phyloP scores from a whole-genome alignment of 306 rosid species.

The Heteromeles arbutifolia region DNA sequence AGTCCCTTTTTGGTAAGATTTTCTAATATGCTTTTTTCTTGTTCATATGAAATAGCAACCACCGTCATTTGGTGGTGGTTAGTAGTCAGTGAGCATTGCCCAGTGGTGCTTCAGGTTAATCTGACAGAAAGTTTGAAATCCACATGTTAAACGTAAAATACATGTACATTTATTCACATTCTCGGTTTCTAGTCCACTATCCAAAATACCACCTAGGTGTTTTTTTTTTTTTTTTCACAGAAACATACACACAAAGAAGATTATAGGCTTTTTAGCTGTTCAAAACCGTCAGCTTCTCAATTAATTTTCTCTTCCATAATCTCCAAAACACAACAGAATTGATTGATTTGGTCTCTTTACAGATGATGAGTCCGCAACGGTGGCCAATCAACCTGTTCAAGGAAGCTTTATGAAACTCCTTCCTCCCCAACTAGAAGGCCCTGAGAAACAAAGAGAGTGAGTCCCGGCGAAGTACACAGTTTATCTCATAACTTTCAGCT shows the following conservation, averaged over 20 bases:
- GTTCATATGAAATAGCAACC: background rate
- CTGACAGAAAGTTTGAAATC: background rate
- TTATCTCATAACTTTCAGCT: slow-evolving; percentile 28
- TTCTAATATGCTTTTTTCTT: background rate
- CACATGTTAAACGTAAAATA: background rate
- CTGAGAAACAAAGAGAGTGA: slow-evolving; percentile 56
- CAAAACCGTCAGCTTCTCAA: background rate
- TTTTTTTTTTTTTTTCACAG: background rate
- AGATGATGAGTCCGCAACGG: slow-evolving; percentile 70
- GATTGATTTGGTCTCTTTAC: slow-evolving; percentile 13
- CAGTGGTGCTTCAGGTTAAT: background rate
- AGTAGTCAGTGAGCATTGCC: background rate
- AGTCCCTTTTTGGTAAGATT: slow-evolving; percentile 73
- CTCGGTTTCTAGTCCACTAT: background rate
- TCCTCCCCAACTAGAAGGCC: slow-evolving; percentile 69
- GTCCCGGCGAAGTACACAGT: slow-evolving; percentile 33
- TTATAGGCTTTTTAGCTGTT: too few species aligned
- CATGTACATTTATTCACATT: background rate
- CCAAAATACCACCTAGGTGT: background rate
- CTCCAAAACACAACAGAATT: background rate
- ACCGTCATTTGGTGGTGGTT: background rate
- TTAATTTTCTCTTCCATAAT: background rate
- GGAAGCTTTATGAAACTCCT: slow-evolving; percentile 81
- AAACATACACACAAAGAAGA: too few species aligned
- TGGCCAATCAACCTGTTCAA: slow-evolving; percentile 49